phyloP scores from a whole-genome alignment of 352 stramenopile genomes.

The Phytophthora lateralis region DNA sequence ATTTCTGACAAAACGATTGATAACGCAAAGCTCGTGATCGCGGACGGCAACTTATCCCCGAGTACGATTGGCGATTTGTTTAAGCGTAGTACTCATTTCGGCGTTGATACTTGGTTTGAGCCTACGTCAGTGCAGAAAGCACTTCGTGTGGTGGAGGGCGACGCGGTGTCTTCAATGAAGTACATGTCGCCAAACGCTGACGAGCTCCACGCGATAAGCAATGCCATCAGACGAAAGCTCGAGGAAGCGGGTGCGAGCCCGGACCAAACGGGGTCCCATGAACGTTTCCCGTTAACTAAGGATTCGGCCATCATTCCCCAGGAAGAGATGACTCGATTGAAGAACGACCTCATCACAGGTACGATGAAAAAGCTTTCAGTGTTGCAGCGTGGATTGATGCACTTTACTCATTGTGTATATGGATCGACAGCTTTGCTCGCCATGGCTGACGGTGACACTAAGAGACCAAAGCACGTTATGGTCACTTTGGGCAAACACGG shows the following conservation, averaged over 20 bases:
- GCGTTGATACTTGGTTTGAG: constrained; percentile 80
- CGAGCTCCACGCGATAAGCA: constrained; percentile 73
- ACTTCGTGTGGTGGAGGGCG: constrained; percentile 58
- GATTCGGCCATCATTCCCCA: constrained; percentile 49
- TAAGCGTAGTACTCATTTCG: constrained; percentile 41
- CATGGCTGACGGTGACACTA: constrained; percentile 61
- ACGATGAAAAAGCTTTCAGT: not conserved
- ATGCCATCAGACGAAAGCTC: constrained; percentile 48
- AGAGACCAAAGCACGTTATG: constrained; percentile 66
- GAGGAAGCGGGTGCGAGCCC: constrained; percentile 28
- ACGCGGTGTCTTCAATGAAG: constrained; percentile 51
- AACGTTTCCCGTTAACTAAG: constrained; percentile 59
- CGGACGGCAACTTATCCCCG: constrained; percentile 79
- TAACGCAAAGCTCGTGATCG: constrained; percentile 63
- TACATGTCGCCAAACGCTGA: constrained; percentile 85
- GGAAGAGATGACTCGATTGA: constrained; percentile 59
- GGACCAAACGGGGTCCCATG: constrained; percentile 24
- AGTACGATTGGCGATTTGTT: constrained; percentile 50
- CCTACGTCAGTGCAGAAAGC: constrained; percentile 87
- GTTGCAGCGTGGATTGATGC: not conserved
- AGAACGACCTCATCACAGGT: constrained; percentile 75
- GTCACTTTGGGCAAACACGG: constrained; percentile 83
- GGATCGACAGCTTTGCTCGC: constrained; percentile 50
- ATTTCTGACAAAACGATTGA: constrained; percentile 57
- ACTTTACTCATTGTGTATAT: constrained; percentile 4